Percentiles rank a stretch among this genome's conserved stretches.
phyloP scores from a whole-genome alignment of 176 grass and related monocot genomes.

The Lolium rigidum region DNA sequence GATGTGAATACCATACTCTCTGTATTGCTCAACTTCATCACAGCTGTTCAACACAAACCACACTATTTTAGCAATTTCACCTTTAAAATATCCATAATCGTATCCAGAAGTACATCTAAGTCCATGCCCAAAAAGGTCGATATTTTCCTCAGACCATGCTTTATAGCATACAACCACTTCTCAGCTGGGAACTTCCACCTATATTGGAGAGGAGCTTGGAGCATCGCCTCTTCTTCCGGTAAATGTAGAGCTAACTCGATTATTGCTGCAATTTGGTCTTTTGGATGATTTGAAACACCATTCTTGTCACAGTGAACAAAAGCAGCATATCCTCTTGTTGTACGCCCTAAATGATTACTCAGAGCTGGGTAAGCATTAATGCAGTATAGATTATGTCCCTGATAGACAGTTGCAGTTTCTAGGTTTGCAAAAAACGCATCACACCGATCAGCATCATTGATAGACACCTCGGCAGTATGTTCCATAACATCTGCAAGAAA shows the following conservation, averaged over 20 bases:
- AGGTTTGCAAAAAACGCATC: background rate
- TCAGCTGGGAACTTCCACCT: no score
- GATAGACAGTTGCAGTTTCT: background rate
- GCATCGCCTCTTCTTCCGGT: no score
- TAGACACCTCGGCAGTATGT: no score
- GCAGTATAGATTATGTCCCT: background rate
- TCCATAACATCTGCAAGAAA: no score
- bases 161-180: background rate
- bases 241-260: no score
- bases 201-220: no score
- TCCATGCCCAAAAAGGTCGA: background rate
- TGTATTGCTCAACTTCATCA: background rate
- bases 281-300: background rate
- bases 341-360: constrained; percentile 19
- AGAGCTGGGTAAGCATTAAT: constrained; percentile 12
- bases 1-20: background rate
- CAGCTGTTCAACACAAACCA: background rate
- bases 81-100: background rate
- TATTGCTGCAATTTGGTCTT: no score
- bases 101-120: background rate
- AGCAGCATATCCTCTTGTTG: constrained; percentile 29
- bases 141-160: background rate
- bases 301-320: constrained; percentile 32
- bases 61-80: background rate
- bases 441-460: background rate